phyloP scores from a whole-genome alignment of 345 rosid species.

The Corymbia maculata region DNA sequence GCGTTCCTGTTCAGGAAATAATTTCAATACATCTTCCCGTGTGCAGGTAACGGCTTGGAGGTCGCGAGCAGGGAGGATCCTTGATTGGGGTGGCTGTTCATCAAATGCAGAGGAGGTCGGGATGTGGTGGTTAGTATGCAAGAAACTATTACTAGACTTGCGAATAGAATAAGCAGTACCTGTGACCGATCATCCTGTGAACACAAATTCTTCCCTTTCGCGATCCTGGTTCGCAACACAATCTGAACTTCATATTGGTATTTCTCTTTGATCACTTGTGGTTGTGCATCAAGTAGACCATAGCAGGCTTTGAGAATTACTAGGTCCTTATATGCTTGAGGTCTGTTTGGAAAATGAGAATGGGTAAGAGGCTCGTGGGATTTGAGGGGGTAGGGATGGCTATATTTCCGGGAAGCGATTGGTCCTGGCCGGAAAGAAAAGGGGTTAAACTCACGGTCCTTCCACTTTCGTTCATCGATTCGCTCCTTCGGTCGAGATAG shows the following conservation, averaged over 20 bases:
- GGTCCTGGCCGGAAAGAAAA: not conserved
- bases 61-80: constrained; percentile 50
- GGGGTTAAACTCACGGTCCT: not conserved
- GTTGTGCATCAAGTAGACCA: not conserved
- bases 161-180: not conserved
- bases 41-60: constrained; percentile 88
- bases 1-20: not conserved
- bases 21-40: not conserved
- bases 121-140: not conserved
- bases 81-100: not conserved
- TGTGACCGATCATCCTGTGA: not conserved
- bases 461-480: not conserved
- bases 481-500: not conserved
- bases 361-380: not conserved
- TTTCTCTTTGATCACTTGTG: not conserved
- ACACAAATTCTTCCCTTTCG: not conserved
- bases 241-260: not conserved
- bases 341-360: not conserved
- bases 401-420: not conserved
- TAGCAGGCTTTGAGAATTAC: not conserved
- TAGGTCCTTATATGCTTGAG: not conserved
- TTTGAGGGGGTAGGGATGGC: not conserved
- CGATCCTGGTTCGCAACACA: not conserved
- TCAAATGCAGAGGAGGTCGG: not conserved
- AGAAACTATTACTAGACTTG: not conserved